Conservation (phyloP, 352 stramenopile species). For the Pythium brachiatum region DNA sequence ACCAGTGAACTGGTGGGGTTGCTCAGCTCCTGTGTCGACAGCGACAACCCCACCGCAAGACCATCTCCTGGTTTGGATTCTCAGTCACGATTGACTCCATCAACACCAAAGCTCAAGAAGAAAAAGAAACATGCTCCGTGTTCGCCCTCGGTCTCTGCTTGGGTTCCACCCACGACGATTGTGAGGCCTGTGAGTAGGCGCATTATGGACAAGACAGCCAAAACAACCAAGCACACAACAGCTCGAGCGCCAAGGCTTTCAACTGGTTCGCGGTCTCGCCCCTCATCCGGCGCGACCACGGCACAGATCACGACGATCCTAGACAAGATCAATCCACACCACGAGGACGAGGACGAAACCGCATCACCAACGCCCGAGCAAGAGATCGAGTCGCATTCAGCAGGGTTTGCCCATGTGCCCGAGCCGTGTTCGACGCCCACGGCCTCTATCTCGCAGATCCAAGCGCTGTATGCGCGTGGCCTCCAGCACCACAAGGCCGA, state of each 20-base stretch:
- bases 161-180: background rate
- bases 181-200: constrained; percentile 19
- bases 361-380: background rate
- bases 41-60: background rate
- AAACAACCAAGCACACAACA: constrained; percentile 1
- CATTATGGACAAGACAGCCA: constrained; percentile 17
- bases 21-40: constrained; percentile 9
- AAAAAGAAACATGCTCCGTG: background rate
- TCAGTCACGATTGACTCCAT: background rate
- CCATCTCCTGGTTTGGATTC: background rate
- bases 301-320: constrained; percentile 18
- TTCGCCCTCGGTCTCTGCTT: constrained; percentile 1
- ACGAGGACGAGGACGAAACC: background rate
- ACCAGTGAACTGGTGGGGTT: constrained; percentile 12
- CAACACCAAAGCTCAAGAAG: background rate
- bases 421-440: constrained; percentile 22
- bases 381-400: background rate
- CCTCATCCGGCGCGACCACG: background rate
- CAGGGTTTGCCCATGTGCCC: constrained; percentile 21
- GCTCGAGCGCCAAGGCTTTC: background rate
- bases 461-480: constrained; percentile 57
- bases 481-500: constrained; percentile 55
- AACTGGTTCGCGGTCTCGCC: background rate
- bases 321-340: background rate
- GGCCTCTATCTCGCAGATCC: constrained; percentile 26